Evolutionary conservation across 2,329 filamentous ascomycete species (phyloP), one percentile per base, ranked within the genome.

Genomic region (Penicillium polonicum): DNA sequence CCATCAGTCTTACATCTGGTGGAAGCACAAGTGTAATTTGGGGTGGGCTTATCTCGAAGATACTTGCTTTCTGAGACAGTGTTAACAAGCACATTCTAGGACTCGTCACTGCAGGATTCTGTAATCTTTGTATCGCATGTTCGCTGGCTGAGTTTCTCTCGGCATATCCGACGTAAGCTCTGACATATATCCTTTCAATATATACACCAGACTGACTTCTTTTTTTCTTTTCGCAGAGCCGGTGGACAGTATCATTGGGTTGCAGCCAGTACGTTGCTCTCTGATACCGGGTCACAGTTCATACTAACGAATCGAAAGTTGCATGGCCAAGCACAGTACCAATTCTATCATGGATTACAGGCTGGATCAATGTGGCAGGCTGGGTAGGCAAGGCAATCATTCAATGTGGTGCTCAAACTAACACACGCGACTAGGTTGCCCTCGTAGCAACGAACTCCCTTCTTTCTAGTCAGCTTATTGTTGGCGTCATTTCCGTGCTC

Each of bases 191-290:
- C 13, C 6, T 21, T 10, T 41, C 15, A 5, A 13, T 19, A 1
- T 6, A 12, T 12, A 23, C 10, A n/a, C 5, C 15, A 19, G n/a
- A 19, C 39, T 52, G 10, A 48, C 39, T 27, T 43, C 21, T 38
- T 27, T 21, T 45, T 7, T n/a, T 9, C 29, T 5, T 15, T 13
- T 23, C 23, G 3, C 45, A 72, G 70, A 1, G 82, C 82, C 1
- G 83, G 82, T 58, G 85, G 83, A 7, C 82, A 87, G 68, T 90
- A 90, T 67, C 86, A 90, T 70, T 90, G 87, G 88, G 88, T 87
- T 2, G 86, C 87, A 50, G 70, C 66, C 27, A 72, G 71, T 73
- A 70, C 57, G 70, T 72, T 53, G 25, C n/a, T 25, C 39, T 13
- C 17, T 25, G 10, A 49, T 10, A n/a, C 5, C 5, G 5, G 2